These are phyloP conservation scores for Trichomonas gallinae DNA, from an alignment of 208 protist genomes.

Conservation along the genomic window DNA sequence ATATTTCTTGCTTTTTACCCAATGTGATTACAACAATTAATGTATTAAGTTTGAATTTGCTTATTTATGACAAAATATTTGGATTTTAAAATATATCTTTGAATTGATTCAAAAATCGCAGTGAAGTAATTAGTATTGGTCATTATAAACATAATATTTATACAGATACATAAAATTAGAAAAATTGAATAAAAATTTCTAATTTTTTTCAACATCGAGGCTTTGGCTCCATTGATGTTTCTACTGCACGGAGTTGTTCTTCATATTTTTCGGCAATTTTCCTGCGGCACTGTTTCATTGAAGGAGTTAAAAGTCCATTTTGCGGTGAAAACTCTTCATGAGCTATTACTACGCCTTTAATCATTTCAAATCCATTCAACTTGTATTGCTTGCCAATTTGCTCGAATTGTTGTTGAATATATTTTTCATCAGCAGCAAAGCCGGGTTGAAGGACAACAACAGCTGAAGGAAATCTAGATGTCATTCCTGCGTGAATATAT, in stretches of 20 bases:
- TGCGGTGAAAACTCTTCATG: constrained; percentile 29
- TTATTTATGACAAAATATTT: too few species aligned
- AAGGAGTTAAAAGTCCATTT: constrained; percentile 39
- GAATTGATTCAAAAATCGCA: too few species aligned
- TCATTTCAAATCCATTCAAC: constrained; percentile 31
- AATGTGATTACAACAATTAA: too few species aligned
- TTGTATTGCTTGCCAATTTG: not conserved
- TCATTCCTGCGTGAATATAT: not conserved
- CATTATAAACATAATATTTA: too few species aligned
- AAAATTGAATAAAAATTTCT: too few species aligned
- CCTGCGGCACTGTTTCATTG: constrained; percentile 33
- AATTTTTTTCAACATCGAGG: too few species aligned
- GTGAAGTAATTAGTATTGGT: too few species aligned
- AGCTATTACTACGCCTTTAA: not conserved
- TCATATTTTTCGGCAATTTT: constrained; percentile 10
- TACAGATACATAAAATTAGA: too few species aligned
- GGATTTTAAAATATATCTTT: too few species aligned
- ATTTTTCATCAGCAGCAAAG: not conserved
- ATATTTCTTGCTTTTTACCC: too few species aligned
- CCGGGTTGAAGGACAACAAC: not conserved
- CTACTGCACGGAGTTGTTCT: not conserved
- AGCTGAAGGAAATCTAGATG: not conserved
- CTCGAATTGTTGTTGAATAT: not conserved
- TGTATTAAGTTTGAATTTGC: too few species aligned
- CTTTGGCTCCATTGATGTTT: not conserved